These are phyloP conservation scores for Bothriochloa decipiens DNA, from an alignment of 176 grass and related monocot genomes.

Conservation along the genomic window DNA sequence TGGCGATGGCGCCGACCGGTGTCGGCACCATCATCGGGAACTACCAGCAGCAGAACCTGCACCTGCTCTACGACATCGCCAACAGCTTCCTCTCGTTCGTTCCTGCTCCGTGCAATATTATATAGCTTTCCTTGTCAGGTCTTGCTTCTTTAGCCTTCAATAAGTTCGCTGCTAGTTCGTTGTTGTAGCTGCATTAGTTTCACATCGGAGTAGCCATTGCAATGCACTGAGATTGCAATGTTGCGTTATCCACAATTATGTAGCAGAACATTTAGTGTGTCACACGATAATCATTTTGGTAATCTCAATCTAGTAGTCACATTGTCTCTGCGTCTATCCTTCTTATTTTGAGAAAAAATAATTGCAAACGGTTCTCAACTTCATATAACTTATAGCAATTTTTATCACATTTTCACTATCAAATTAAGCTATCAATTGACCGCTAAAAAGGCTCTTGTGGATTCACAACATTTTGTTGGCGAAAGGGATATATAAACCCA, in stretches of 20 bases:
- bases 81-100: conserved; percentile 24
- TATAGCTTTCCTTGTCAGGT: background rate
- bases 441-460: too few relatives aligned
- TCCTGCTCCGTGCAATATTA: conserved; percentile 10
- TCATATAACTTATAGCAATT: too few relatives aligned
- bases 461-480: too few relatives aligned
- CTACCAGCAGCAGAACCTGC: conserved; percentile 32
- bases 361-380: too few relatives aligned
- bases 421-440: too few relatives aligned
- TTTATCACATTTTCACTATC: too few relatives aligned
- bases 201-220: background rate
- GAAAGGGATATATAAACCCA: too few relatives aligned
- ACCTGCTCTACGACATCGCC: conserved; percentile 12
- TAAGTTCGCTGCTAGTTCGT: background rate
- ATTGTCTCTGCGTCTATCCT: too few relatives aligned
- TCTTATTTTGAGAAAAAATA: too few relatives aligned
- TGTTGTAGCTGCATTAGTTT: conserved; percentile 6
- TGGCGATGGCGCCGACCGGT: conserved; percentile 6
- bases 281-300: background rate
- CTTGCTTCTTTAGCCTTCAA: background rate
- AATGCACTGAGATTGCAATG: background rate
- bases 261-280: background rate
- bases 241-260: background rate
- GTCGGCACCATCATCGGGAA: conserved; percentile 35
- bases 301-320: background rate